Conservation (phyloP, 2,329 filamentous ascomycete genomes). For the Nemania sp. region DNA sequence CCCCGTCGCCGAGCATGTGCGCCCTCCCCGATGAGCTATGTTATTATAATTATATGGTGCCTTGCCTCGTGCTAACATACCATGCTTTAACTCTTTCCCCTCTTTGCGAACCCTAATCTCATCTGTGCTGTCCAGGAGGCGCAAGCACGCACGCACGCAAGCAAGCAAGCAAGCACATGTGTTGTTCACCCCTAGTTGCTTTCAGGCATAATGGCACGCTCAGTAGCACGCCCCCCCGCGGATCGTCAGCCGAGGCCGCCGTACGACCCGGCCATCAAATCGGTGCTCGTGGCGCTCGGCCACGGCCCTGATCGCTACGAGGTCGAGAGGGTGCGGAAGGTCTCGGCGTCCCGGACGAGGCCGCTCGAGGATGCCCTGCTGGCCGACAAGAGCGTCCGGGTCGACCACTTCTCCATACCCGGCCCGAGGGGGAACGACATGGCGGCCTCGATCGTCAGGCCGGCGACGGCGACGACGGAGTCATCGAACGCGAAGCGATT, state of each 20-base stretch:
- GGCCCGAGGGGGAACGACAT: slow-evolving; percentile 34
- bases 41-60: too few species aligned
- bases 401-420: slow-evolving; percentile 35
- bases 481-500: slow-evolving; percentile 28
- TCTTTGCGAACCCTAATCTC: neutral
- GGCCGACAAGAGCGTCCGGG: slow-evolving; percentile 35
- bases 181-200: slow-evolving; percentile 7
- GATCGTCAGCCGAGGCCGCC: slow-evolving; percentile 39
- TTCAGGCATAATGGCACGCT: slow-evolving; percentile 33
- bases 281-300: slow-evolving; percentile 34
- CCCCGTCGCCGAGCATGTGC: neutral
- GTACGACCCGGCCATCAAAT: slow-evolving; percentile 38
- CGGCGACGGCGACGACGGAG: slow-evolving; percentile 34
- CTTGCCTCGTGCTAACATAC: too few species aligned
- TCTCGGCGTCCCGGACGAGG: slow-evolving; percentile 33
- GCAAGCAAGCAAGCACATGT: slow-evolving; percentile 12
- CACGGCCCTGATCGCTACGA: slow-evolving; percentile 36
- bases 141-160: neutral
- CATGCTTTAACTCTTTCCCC: too few species aligned
- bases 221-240: too few species aligned
- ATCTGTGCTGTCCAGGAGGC: slow-evolving; percentile 2
- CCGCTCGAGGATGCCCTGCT: slow-evolving; percentile 37
- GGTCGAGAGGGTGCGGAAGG: slow-evolving; percentile 37
- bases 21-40: too few species aligned
- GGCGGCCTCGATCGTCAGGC: slow-evolving; percentile 35